Base-by-base conservation (phyloP, 179 eudicot species). In the Drosera spatulata region DNA sequence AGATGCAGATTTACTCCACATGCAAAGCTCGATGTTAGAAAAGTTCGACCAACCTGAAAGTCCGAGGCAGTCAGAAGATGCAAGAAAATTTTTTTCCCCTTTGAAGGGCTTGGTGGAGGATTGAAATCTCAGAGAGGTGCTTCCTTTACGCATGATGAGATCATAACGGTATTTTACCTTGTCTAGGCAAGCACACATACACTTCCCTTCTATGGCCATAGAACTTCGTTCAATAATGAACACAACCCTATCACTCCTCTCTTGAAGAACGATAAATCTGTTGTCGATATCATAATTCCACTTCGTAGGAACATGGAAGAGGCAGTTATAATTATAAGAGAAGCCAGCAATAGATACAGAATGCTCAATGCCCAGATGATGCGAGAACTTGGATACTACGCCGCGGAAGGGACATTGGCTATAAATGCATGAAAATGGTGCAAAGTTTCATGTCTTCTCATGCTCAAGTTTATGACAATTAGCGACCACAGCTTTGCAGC, bases 401-500 rank as follows among this genome's bases (percentile, higher is more conserved):
- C 79, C 84, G 10, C 75, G 69, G 66, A 73, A 86, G 61, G 8
- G 6, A 55, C 99, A 93, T 57, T 65, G 66, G 12, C 55, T 64
- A 54, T 73, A 61, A 64, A 97, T 95, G 64, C 95, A 89, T 7
- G 70, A 70, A 73, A 85, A 80, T 7, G 90, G 85, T 38, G 75
- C 82, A 43, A 63, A 77, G 7, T 39, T 44, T 64, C 99, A 93
- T 37, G 64, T 61, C 44, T 66, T 69, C 54, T 86, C 95, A 53
- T 93, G 99, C 49, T 59, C 78, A 10, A 49, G 67, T 61, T 75
- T 89, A 63, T 69, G 64, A 65, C 62, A 69, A 69, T 86, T 88
- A 50, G 47, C 75, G 13, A 80, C 40, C 14, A 54, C 74, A 60
- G 79, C 83, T 53, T 39, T 67, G 81, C 97, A 93, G 6, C 99